phyloP scores from a whole-genome alignment of 441 rosid species.

The Corymbia citriodora region DNA sequence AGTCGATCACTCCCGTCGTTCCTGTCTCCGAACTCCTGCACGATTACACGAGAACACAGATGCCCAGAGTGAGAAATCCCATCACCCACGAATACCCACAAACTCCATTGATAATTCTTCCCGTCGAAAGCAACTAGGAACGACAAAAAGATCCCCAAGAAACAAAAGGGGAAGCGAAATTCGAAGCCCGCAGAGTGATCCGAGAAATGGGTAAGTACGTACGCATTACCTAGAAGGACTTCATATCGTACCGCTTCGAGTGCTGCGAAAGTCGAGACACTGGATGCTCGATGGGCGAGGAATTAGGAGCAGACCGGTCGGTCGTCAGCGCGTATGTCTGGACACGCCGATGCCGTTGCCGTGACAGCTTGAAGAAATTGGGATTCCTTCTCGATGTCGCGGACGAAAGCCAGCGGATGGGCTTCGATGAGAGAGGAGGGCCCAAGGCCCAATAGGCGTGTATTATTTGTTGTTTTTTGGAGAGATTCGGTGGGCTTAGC shows the following conservation, averaged over 20 bases:
- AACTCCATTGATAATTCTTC: background rate
- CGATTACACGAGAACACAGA: background rate
- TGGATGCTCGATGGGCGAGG: background rate
- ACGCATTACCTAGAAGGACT: background rate
- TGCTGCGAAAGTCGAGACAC: background rate
- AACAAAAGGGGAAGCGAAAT: background rate
- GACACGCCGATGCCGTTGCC: background rate
- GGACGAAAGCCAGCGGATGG: background rate
- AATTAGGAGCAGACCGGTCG: background rate
- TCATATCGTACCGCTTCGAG: background rate
- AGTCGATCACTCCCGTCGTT: background rate
- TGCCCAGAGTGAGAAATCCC: background rate
- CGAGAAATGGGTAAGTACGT: background rate
- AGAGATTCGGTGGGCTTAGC: background rate
- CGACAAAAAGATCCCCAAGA: background rate
- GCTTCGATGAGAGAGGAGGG: background rate
- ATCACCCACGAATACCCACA: background rate
- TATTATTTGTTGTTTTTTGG: background rate
- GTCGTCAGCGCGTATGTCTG: no score
- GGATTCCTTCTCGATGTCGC: fast-evolving
- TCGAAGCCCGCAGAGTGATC: background rate
- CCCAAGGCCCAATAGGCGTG: background rate
- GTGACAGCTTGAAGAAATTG: background rate
- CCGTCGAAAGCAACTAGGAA: background rate
- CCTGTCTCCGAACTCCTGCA: background rate